Evolutionary conservation across 192 early-diverging fungal species (phyloP).

Genomic region (Entomortierella chlamydospora): DNA sequence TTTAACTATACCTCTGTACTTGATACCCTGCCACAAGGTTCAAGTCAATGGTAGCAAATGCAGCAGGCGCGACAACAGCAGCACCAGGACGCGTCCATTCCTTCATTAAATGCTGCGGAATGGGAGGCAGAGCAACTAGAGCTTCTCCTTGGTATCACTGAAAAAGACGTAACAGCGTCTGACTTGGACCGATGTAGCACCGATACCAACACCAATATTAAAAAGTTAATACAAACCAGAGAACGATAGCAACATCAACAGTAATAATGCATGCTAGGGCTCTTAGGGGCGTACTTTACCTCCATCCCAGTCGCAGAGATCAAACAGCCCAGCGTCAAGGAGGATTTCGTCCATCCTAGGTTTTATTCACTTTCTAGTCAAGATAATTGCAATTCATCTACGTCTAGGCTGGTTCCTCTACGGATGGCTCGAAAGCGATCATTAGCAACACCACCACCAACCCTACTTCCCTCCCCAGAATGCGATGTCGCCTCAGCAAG

Average conservation of each 20-base stretch:
- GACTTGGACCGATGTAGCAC: not conserved
- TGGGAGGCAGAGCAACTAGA: slow-evolving; percentile 14
- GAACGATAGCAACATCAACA: not conserved
- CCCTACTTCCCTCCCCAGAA: not conserved
- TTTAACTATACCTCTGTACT: not conserved
- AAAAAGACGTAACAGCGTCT: not conserved
- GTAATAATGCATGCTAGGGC: not conserved
- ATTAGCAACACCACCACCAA: slow-evolving; percentile 6
- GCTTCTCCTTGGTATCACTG: slow-evolving; percentile 13
- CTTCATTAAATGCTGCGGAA: not conserved
- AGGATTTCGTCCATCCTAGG: slow-evolving; percentile 42
- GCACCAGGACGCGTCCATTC: not conserved
- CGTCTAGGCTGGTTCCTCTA: not conserved
- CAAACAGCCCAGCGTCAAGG: slow-evolving; percentile 15
- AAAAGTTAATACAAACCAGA: no score
- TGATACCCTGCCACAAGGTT: not conserved
- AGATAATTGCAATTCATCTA: not conserved
- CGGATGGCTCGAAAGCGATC: slow-evolving; percentile 21
- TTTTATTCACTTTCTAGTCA: slow-evolving; percentile 28
- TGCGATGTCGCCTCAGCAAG: not conserved
- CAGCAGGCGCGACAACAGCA: not conserved
- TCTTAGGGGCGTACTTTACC: not conserved
- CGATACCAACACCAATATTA: not conserved
- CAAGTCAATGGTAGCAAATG: not conserved
- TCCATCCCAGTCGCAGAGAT: slow-evolving; percentile 8